A percentile compares a stretch with the other conserved stretches of the same genome.
Evolutionary conservation across 2,329 filamentous ascomycete species (phyloP).

Genomic region (Scytalidium sp.): DNA sequence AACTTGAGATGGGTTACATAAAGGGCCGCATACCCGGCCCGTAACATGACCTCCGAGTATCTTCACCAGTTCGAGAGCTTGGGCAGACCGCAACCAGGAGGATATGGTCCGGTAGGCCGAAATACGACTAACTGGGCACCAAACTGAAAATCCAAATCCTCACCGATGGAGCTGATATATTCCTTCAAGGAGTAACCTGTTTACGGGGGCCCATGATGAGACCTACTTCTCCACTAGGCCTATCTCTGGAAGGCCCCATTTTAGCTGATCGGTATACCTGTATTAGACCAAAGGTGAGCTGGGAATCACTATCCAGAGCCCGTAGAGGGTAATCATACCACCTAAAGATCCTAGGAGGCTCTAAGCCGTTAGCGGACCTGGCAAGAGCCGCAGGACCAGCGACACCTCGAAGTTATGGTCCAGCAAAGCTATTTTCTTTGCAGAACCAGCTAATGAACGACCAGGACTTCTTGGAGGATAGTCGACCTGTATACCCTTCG

Average conservation of each 20-base stretch:
- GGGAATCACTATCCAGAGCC: background rate
- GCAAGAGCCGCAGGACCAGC: background rate
- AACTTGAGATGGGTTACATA: background rate
- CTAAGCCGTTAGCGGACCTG: background rate
- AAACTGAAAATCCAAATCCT: background rate
- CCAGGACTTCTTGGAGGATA: too few species aligned
- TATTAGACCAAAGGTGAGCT: background rate
- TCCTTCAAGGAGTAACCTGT: background rate
- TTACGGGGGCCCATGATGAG: background rate
- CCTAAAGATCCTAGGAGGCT: background rate
- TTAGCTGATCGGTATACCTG: background rate
- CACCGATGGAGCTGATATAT: background rate
- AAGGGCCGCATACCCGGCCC: background rate
- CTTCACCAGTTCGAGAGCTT: background rate
- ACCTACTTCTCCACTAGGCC: background rate
- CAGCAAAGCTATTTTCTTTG: background rate
- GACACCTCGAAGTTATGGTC: background rate
- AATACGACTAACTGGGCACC: background rate
- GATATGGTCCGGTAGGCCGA: background rate
- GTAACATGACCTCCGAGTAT: background rate
- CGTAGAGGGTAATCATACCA: background rate
- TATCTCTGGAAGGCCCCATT: background rate
- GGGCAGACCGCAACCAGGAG: background rate
- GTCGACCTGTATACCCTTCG: too few species aligned
- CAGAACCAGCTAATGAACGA: background rate